A percentile compares a stretch with the other conserved stretches of the same genome.
phyloP scores from a whole-genome alignment of 1,284 basidiomycete species.

The Trametes polyzona region DNA sequence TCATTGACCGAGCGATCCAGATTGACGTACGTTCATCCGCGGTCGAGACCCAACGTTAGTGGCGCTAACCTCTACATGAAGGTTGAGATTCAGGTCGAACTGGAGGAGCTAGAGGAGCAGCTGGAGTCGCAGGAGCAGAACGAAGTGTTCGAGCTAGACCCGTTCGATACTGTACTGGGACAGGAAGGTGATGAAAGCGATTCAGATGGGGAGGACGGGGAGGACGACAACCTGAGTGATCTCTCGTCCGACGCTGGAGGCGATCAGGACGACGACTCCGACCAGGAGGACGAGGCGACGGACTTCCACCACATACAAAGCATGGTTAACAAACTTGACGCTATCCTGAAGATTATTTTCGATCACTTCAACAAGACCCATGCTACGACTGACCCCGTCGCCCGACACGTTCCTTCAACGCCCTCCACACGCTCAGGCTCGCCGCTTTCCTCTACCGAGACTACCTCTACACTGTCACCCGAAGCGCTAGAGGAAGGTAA shows the following conservation, averaged over 20 bases:
- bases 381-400: constrained; percentile 30
- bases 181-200: constrained; percentile 67
- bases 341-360: constrained; percentile 84
- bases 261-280: constrained; percentile 51
- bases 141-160: constrained; percentile 78
- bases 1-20: constrained; percentile 91
- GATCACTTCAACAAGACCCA: constrained; percentile 73
- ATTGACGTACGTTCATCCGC: constrained; percentile 77
- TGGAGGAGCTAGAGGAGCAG: constrained; percentile 88
- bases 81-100: constrained; percentile 96
- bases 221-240: constrained; percentile 59
- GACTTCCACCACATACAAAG: constrained; percentile 76
- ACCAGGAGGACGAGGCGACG: constrained; percentile 45
- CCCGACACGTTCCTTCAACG: constrained; percentile 29
- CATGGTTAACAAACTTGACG: constrained; percentile 91
- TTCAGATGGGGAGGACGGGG: constrained; percentile 57
- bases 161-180: constrained; percentile 81
- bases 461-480: constrained; percentile 26
- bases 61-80: constrained; percentile 37
- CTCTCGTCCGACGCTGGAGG: constrained; percentile 71
- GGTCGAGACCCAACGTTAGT: neutral
- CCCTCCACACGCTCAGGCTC: constrained; percentile 30
- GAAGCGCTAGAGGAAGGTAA: constrained; percentile 38
- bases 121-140: constrained; percentile 59
- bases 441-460: constrained; percentile 13